phyloP scores from a whole-genome alignment of 306 rosid genomes.

The Fragaria nilgerrensis region DNA sequence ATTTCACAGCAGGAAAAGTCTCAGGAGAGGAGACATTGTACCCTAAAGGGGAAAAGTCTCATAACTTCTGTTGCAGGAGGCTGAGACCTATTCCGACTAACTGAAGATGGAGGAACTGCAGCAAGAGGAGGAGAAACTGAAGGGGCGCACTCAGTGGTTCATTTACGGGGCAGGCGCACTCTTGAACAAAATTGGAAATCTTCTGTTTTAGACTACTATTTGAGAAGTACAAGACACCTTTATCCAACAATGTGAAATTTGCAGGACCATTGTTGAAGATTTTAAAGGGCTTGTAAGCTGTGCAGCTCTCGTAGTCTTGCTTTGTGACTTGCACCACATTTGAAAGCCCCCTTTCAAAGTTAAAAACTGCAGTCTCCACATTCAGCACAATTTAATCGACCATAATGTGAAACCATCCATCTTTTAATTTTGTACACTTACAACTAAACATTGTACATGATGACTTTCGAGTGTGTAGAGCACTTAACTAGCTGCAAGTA shows the following conservation, averaged over 20 bases:
- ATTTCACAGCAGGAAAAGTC: not conserved
- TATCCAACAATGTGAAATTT: slow-evolving; percentile 16
- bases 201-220: slow-evolving; percentile 36
- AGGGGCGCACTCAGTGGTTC: not conserved
- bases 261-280: slow-evolving; percentile 31
- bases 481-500: no score
- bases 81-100: not conserved
- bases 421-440: no score
- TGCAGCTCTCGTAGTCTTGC: slow-evolving; percentile 44
- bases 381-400: not conserved
- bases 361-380: slow-evolving; percentile 28
- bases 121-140: not conserved
- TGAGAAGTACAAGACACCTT: slow-evolving; percentile 41
- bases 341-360: slow-evolving; percentile 31
- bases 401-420: not conserved
- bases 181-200: slow-evolving; percentile 30
- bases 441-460: no score
- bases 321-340: slow-evolving; percentile 40
- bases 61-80: not conserved
- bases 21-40: not conserved
- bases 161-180: not conserved
- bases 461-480: no score
- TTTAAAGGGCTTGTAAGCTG: slow-evolving; percentile 29
- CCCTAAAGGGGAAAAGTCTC: not conserved
- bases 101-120: slow-evolving; percentile 1